Conservation (phyloP, 495 filamentous ascomycete species). For the Annulohypoxylon bovei region DNA sequence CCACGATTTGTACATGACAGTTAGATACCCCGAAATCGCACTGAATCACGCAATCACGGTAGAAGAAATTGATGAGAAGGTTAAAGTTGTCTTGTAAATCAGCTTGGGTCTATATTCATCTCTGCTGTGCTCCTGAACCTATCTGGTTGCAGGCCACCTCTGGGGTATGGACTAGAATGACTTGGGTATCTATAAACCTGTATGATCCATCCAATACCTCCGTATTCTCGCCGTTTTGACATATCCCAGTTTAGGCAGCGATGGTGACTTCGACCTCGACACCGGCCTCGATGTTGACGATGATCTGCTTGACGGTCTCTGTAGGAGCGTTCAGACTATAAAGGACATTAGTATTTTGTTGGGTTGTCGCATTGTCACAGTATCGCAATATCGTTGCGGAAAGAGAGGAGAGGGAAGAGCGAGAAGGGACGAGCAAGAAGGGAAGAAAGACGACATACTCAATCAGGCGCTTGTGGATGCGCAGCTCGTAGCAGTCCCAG, state of each 20-base stretch:
- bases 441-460: slow-evolving; percentile 66
- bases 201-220: slow-evolving; percentile 1
- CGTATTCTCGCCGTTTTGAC: slow-evolving; percentile 2
- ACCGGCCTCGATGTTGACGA: slow-evolving; percentile 99
- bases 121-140: neutral
- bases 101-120: slow-evolving; percentile 15
- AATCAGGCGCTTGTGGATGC: slow-evolving; percentile 98
- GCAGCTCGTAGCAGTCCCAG: slow-evolving; percentile 99
- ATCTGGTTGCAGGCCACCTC: slow-evolving; percentile 7
- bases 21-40: slow-evolving; percentile 32
- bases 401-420: too few species aligned
- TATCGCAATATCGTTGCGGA: too few species aligned
- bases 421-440: neutral
- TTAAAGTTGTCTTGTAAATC: slow-evolving; percentile 8
- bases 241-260: slow-evolving; percentile 75
- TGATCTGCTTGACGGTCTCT: slow-evolving; percentile 99
- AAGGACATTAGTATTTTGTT: slow-evolving; percentile 5
- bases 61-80: neutral
- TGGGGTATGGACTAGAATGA: slow-evolving; percentile 1
- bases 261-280: slow-evolving; percentile 99
- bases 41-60: neutral
- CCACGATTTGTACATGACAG: neutral
- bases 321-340: slow-evolving; percentile 92
- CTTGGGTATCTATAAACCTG: slow-evolving; percentile 18
- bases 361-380: too few species aligned